Conservation (phyloP, 73 alveolate genomes). For the Uronychia setigera region DNA sequence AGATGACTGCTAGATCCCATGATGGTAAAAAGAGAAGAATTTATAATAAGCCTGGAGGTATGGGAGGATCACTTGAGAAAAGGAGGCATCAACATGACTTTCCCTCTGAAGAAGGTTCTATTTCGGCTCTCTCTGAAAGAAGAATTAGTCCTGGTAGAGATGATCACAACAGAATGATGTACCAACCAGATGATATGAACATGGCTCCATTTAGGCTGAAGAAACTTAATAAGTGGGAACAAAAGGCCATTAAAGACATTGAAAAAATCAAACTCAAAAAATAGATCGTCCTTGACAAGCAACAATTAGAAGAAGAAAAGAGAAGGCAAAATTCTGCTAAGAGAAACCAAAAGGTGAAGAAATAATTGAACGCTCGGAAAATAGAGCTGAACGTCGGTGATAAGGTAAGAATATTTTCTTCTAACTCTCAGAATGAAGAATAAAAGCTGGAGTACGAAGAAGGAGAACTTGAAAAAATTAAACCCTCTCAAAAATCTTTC, state of each 20-base stretch:
- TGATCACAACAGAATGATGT: background rate
- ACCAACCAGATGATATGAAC: background rate
- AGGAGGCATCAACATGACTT: background rate
- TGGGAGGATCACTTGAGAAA: background rate
- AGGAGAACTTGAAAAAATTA: background rate
- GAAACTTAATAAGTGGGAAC: background rate
- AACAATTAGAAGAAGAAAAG: background rate
- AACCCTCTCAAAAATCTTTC: background rate
- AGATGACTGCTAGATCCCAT: constrained; percentile 9
- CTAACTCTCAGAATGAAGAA: background rate
- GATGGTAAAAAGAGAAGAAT: background rate
- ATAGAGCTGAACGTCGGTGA: background rate
- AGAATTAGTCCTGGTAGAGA: background rate
- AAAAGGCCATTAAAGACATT: background rate
- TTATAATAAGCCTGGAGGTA: background rate
- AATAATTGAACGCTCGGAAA: background rate
- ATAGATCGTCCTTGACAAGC: background rate
- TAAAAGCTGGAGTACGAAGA: background rate
- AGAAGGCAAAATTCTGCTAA: background rate
- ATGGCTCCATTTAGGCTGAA: background rate
- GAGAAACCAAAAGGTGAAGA: background rate
- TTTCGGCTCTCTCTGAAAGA: background rate
- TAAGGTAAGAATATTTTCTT: background rate
- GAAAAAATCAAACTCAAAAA: background rate
- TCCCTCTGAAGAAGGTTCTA: background rate